phyloP scores from a whole-genome alignment of 139 green algal species.

The Tetraselmis striata region DNA sequence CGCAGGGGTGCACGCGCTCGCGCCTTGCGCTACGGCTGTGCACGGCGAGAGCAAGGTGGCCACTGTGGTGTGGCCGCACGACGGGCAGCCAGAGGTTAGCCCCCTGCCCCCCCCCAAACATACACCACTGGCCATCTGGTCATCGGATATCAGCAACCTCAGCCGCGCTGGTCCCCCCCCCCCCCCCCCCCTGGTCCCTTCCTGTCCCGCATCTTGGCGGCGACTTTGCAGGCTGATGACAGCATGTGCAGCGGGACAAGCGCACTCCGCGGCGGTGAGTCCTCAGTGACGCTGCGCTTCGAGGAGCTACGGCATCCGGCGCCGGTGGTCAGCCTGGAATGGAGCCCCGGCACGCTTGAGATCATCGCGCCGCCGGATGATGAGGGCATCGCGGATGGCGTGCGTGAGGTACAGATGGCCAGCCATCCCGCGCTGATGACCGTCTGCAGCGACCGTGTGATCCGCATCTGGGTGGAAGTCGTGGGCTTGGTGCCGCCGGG shows the following conservation, averaged over 20 bases:
- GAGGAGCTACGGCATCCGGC: constrained; percentile 25
- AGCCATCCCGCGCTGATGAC: constrained; percentile 52
- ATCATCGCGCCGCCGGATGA: constrained; percentile 10
- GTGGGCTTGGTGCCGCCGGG: constrained; percentile 23
- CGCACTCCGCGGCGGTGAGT: not conserved
- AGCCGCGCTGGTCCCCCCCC: not conserved
- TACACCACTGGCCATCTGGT: not conserved
- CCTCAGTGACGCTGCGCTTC: not conserved
- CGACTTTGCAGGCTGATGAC: not conserved
- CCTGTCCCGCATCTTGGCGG: not conserved
- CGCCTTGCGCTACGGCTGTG: constrained; percentile 37
- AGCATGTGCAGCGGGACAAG: not conserved
- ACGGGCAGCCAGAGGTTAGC: not conserved
- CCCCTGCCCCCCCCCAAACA: not conserved
- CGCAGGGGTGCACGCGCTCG: constrained; percentile 24
- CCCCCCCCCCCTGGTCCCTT: too few relatives aligned
- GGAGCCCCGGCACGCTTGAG: constrained; percentile 22
- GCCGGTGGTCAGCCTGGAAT: constrained; percentile 11
- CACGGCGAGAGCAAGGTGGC: constrained; percentile 26
- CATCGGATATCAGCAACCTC: not conserved
- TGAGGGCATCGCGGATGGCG: constrained; percentile 38
- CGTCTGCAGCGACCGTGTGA: constrained; percentile 37
- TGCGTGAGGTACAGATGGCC: constrained; percentile 18
- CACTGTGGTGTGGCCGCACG: constrained; percentile 44
- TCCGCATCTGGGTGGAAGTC: constrained; percentile 62